Evolutionary conservation across 805 yeast genomes (phyloP).

Genomic region (Metschnikowia bowlesiae): DNA sequence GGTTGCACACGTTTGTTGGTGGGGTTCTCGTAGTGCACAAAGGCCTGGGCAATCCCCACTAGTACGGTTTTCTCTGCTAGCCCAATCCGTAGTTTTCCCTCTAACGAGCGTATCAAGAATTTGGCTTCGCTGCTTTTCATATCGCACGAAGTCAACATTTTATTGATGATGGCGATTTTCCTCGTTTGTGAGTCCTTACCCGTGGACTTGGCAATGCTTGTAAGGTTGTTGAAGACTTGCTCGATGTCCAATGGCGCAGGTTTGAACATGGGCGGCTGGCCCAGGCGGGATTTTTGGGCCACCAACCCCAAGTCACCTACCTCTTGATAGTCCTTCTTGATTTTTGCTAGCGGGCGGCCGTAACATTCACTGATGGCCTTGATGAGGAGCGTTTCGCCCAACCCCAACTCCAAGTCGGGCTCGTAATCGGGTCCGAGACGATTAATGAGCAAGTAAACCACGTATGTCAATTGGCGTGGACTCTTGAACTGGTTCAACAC

Average conservation of each 20-base stretch:
- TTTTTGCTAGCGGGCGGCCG: conserved; percentile 68
- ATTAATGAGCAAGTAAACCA: conserved; percentile 83
- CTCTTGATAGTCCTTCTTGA: conserved; percentile 70
- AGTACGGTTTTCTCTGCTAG: conserved; percentile 91
- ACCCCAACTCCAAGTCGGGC: conserved; percentile 81
- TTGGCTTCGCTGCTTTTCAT: conserved; percentile 74
- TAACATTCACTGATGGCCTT: conserved; percentile 89
- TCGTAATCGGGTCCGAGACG: conserved; percentile 94
- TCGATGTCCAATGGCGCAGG: conserved; percentile 76
- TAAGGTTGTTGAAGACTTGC: conserved; percentile 68
- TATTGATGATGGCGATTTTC: conserved; percentile 75
- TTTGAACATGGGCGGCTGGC: conserved; percentile 90
- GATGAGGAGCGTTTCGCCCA: conserved; percentile 84
- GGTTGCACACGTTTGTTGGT: conserved; percentile 24
- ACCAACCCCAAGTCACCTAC: conserved; percentile 89
- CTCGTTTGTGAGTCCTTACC: conserved; percentile 80
- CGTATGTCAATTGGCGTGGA: conserved; percentile 52
- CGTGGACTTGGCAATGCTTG: conserved; percentile 68
- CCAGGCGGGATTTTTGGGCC: conserved; percentile 76
- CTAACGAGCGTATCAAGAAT: conserved; percentile 81
- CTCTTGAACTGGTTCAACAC: conserved; percentile 45
- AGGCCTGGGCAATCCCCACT: conserved; percentile 78
- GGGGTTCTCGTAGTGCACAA: conserved; percentile 53
- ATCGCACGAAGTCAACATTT: conserved; percentile 79
- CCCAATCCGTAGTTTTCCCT: conserved; percentile 89